Evolutionary conservation across 148 eudicot species (phyloP).

Genomic region (Amaranthus hypochondriacus): DNA sequence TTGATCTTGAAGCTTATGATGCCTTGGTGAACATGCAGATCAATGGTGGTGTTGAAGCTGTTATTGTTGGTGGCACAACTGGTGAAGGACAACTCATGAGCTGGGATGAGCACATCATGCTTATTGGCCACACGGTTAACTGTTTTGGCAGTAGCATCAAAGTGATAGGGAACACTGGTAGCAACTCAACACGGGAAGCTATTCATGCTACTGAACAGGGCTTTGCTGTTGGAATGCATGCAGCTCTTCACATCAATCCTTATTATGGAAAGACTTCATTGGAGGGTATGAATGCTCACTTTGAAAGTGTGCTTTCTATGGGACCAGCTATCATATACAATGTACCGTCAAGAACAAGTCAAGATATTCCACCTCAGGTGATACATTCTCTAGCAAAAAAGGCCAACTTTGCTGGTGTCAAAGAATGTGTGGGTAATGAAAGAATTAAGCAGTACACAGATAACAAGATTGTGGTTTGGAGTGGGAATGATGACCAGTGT

Average conservation of each 20-base stretch:
- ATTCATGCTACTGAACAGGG: conserved; percentile 91
- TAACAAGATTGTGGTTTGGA: conserved; percentile 61
- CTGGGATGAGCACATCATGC: conserved; percentile 97
- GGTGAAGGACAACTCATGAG: conserved; percentile 93
- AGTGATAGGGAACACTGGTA: conserved; percentile 88
- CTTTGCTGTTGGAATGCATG: conserved; percentile 92
- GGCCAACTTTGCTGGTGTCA: conserved; percentile 66
- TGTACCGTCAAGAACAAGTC: conserved; percentile 78
- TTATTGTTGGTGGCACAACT: conserved; percentile 89
- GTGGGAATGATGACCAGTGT: conserved; percentile 82
- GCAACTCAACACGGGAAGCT: conserved; percentile 92
- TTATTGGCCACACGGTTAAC: conserved; percentile 82
- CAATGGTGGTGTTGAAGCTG: conserved; percentile 64
- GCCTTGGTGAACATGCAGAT: conserved; percentile 77
- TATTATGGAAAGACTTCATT: conserved; percentile 84
- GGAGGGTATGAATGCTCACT: conserved; percentile 73
- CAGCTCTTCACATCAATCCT: conserved; percentile 93
- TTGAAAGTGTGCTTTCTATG: conserved; percentile 66
- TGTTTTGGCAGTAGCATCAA: conserved; percentile 73
- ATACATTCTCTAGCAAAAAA: conserved; percentile 40
- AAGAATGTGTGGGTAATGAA: conserved; percentile 76
- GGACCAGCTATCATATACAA: conserved; percentile 84
- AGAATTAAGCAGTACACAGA: conserved; percentile 58
- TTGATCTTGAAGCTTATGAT: conserved; percentile 90
- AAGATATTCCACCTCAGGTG: conserved; percentile 71